Conservation (phyloP, 352 stramenopile genomes). For the Phytophthora litchii region DNA sequence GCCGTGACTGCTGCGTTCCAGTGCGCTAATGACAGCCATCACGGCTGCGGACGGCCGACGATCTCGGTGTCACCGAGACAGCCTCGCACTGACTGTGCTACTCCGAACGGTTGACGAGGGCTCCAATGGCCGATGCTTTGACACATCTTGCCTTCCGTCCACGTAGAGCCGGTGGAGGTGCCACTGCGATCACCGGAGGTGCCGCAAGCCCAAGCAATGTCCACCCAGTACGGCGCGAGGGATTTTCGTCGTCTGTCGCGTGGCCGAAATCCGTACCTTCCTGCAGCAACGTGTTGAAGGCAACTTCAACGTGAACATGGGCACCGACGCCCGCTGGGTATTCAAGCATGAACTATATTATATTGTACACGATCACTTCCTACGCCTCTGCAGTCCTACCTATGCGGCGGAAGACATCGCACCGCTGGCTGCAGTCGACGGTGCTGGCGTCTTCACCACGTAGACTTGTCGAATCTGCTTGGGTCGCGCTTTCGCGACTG, state of each 20-base stretch:
- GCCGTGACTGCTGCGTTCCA: no score
- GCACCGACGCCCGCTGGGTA: background rate
- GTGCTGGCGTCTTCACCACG: conserved; percentile 39
- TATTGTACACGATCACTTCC: conserved; percentile 19
- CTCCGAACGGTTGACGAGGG: conserved; percentile 2
- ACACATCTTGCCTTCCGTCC: background rate
- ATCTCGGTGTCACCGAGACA: background rate
- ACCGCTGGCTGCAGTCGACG: conserved; percentile 3
- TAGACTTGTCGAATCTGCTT: conserved; percentile 41
- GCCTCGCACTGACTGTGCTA: background rate
- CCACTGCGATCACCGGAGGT: conserved; percentile 10
- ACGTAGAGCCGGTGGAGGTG: conserved; percentile 12
- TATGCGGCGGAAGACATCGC: conserved; percentile 29
- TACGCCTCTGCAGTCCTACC: conserved; percentile 6
- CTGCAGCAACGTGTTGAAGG: conserved; percentile 17
- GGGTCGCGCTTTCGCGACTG: conserved; percentile 7
- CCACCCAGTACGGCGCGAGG: conserved; percentile 17
- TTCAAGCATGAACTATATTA: conserved; percentile 3
- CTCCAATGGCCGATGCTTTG: background rate
- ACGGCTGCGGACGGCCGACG: background rate
- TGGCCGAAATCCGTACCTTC: conserved; percentile 5
- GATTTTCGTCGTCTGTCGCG: conserved; percentile 10
- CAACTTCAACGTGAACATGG: conserved; percentile 29
- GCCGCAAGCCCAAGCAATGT: conserved; percentile 1
- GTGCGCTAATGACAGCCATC: conserved; percentile 14